phyloP scores from a whole-genome alignment of 2,329 filamentous ascomycete species.

The Colletotrichum liriopes region DNA sequence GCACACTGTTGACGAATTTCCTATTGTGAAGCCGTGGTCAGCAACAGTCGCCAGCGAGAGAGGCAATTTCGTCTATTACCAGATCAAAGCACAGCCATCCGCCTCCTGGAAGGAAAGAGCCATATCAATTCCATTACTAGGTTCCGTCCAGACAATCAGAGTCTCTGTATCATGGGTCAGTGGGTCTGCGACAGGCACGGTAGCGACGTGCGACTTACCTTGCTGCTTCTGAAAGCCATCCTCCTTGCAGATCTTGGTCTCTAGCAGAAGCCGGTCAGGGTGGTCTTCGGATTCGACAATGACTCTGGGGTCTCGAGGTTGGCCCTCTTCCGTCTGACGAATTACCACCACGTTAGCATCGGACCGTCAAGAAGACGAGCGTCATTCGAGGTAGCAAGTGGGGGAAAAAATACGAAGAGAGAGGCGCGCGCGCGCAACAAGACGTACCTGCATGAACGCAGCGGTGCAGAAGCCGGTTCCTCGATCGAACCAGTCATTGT shows the following conservation, averaged over 20 bases:
- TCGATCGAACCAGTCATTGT: constrained; percentile 99
- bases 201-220: constrained; percentile 69
- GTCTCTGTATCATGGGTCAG: constrained; percentile 77
- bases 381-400: constrained; percentile 5
- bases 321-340: constrained; percentile 67
- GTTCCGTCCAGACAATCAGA: constrained; percentile 97
- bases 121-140: constrained; percentile 89
- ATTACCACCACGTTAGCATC: constrained; percentile 29
- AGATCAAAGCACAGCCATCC: constrained; percentile 93
- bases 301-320: constrained; percentile 87
- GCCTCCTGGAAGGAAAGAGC: constrained; percentile 98
- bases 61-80: constrained; percentile 68
- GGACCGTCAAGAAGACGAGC: background rate
- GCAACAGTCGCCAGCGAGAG: constrained; percentile 11
- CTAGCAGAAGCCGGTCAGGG: constrained; percentile 84
- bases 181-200: constrained; percentile 48
- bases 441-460: constrained; percentile 78
- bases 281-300: constrained; percentile 95
- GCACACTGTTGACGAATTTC: constrained; percentile 92
- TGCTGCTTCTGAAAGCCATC: constrained; percentile 99
- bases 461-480: constrained; percentile 96
- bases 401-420: constrained; percentile 36
- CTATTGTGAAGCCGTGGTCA: constrained; percentile 60
- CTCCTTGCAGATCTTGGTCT: constrained; percentile 92
- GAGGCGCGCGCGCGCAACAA: constrained; percentile 16